These are phyloP conservation scores for Cryphonectria naterciae DNA, from an alignment of 2,329 filamentous ascomycete species.

Conservation along the genomic window DNA sequence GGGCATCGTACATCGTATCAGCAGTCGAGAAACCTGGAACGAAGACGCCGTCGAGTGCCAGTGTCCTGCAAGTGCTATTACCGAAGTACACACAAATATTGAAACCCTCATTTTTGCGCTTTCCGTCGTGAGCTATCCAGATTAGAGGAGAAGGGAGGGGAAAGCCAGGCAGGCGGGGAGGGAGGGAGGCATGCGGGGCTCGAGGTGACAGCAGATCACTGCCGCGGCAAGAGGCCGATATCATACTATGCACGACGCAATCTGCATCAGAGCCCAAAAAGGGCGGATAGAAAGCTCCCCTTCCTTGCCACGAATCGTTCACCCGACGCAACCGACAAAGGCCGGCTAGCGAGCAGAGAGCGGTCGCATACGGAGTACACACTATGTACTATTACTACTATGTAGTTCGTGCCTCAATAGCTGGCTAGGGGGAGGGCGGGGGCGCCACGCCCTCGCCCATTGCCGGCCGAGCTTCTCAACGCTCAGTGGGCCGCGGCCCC, in stretches of 20 bases:
- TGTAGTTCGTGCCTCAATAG: background rate
- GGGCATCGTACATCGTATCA: background rate
- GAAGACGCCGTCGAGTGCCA: background rate
- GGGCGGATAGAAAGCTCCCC: conserved; percentile 21
- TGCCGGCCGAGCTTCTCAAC: conserved; percentile 18
- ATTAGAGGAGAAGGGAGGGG: background rate
- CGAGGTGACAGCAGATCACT: conserved; percentile 2
- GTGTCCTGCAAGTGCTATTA: background rate
- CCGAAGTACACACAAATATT: no score
- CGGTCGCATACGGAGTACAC: conserved; percentile 8
- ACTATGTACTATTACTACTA: background rate
- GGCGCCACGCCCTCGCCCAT: conserved; percentile 14
- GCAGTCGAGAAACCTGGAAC: background rate
- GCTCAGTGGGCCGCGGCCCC: conserved; percentile 15
- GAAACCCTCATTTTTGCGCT: background rate
- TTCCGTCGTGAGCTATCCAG: background rate
- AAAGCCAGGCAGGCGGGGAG: background rate
- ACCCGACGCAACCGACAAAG: conserved; percentile 17
- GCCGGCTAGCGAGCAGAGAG: conserved; percentile 7
- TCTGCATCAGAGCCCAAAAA: conserved; percentile 4
- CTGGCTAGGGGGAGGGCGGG: background rate
- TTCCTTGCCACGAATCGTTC: conserved; percentile 27
- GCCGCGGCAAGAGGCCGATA: conserved; percentile 1
- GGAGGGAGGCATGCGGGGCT: background rate
- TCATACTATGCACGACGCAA: background rate